Evolutionary conservation across 2,329 filamentous ascomycete species (phyloP), one percentile per base, ranked within the genome.

Genomic region (Penicillium concentricum): DNA sequence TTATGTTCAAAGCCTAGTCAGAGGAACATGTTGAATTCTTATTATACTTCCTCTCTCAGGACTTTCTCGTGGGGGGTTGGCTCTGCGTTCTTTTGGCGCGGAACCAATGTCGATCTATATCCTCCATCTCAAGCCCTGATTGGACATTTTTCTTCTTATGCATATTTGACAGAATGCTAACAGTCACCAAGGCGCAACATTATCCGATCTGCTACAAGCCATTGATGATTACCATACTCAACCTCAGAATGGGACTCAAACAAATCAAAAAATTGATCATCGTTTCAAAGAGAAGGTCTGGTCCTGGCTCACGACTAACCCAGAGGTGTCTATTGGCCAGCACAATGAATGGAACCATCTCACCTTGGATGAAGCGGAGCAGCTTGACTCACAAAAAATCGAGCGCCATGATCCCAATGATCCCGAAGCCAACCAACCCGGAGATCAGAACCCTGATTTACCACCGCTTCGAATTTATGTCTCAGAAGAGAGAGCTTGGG

Each of bases 401-500:
- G 22, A 57, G 35, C 15, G 44, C 5, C 34, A 44, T 8, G 28
- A 57, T 20, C 5, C 34, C 10, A 22, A 35, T 12, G 16, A 26
- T 39, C 0, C n/a, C 4, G 52, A 43, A 20, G 53, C n/a, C 6
- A 52, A 59, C 10, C 34, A 46, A 6, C 43, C 46, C 12, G 38
- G 30, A 16, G 41, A 54, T 13, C 34, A 55, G 28, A 46, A 51
- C 20, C 13, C 43, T 9, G 16, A 46, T 30, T 5, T 54, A n/a
- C 42, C 60, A 1, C 45, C 51, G 22, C 32, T 68, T 38, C 76
- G 77, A 35, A 70, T 85, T 8, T 80, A 75, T 64, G 81, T 83
- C 8, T 84, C 79, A 7, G 75, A 82, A 60, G 79, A 84, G 51
- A 77, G 83, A 35, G 80, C 82, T 26, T 88, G 85, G 84, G 76